A percentile compares a stretch with the other conserved stretches of the same genome.
phyloP scores from a whole-genome alignment of 2,329 filamentous ascomycete genomes.

The Alternaria triticimaculans region DNA sequence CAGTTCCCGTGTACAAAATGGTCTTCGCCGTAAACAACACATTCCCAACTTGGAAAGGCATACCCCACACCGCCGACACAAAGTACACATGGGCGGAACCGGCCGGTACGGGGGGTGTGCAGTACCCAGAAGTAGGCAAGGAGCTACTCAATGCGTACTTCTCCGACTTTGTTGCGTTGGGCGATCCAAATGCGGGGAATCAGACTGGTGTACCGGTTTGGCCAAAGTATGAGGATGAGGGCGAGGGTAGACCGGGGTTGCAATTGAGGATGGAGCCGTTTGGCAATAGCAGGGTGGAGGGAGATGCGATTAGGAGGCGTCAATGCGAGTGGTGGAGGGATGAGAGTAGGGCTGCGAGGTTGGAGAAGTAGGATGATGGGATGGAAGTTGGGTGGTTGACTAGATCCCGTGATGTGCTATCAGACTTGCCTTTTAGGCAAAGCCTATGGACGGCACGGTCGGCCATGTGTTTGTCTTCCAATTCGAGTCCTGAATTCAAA shows the following conservation, averaged over 20 bases:
- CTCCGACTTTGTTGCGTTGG: slow-evolving; percentile 49
- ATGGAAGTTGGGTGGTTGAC: neutral
- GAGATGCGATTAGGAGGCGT: slow-evolving; percentile 30
- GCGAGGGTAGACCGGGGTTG: slow-evolving; percentile 18
- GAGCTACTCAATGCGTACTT: slow-evolving; percentile 49
- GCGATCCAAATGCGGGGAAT: slow-evolving; percentile 47
- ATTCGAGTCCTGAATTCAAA: too few relatives aligned
- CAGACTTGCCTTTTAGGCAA: too few relatives aligned
- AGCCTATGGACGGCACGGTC: too few relatives aligned
- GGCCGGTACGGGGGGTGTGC: slow-evolving; percentile 50
- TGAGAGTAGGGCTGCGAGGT: slow-evolving; percentile 18
- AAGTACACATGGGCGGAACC: slow-evolving; percentile 59
- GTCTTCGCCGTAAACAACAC: slow-evolving; percentile 31
- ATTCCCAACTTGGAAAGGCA: slow-evolving; percentile 26
- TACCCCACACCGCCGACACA: slow-evolving; percentile 33
- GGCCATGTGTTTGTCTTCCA: too few relatives aligned
- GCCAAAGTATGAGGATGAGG: slow-evolving; percentile 46
- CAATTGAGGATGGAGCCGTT: slow-evolving; percentile 34
- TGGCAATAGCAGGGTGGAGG: slow-evolving; percentile 32
- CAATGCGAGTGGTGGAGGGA: slow-evolving; percentile 42
- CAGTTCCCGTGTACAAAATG: slow-evolving; percentile 37
- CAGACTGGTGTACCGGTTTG: slow-evolving; percentile 40
- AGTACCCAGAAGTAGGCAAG: slow-evolving; percentile 50
- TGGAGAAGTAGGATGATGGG: slow-evolving; percentile 28
- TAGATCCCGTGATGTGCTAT: neutral